phyloP scores from a whole-genome alignment of 208 protist genomes.

The Crithidia acanthocephali region DNA sequence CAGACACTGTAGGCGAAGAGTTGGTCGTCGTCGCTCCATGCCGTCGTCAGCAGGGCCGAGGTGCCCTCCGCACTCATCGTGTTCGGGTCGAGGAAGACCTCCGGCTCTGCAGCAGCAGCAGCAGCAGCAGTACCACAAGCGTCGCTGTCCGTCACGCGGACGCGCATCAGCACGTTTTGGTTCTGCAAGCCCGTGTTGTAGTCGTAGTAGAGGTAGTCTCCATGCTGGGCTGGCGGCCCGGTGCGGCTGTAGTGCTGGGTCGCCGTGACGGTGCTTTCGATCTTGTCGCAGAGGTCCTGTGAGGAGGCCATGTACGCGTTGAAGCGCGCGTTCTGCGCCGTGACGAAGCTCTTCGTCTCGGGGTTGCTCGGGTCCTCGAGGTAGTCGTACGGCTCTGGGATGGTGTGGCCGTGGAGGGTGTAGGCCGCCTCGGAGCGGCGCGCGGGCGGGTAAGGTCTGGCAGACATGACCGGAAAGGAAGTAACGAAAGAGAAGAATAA shows the following conservation, averaged over 20 bases:
- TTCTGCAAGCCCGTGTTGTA: constrained; percentile 94
- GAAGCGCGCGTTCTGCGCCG: constrained; percentile 81
- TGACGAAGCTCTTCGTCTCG: constrained; percentile 90
- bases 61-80: constrained; percentile 87
- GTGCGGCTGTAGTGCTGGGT: constrained; percentile 87
- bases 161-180: constrained; percentile 73
- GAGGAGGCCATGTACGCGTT: constrained; percentile 67
- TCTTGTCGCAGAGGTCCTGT: constrained; percentile 46
- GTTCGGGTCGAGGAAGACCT: constrained; percentile 93
- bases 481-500: too few species aligned
- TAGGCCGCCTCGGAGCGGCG: constrained; percentile 65
- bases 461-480: constrained; percentile 3
- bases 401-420: constrained; percentile 67
- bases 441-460: constrained; percentile 47
- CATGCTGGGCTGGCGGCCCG: constrained; percentile 54
- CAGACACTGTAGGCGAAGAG: constrained; percentile 84
- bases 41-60: constrained; percentile 49
- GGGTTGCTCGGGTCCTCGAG: constrained; percentile 88
- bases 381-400: constrained; percentile 93
- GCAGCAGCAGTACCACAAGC: too few species aligned
- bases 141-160: constrained; percentile 27
- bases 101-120: constrained; percentile 2
- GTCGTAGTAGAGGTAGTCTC: constrained; percentile 84
- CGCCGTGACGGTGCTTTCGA: constrained; percentile 48
- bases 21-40: constrained; percentile 78